These are phyloP conservation scores for Draba incana DNA, from an alignment of 345 rosid genomes.

Conservation along the genomic window DNA sequence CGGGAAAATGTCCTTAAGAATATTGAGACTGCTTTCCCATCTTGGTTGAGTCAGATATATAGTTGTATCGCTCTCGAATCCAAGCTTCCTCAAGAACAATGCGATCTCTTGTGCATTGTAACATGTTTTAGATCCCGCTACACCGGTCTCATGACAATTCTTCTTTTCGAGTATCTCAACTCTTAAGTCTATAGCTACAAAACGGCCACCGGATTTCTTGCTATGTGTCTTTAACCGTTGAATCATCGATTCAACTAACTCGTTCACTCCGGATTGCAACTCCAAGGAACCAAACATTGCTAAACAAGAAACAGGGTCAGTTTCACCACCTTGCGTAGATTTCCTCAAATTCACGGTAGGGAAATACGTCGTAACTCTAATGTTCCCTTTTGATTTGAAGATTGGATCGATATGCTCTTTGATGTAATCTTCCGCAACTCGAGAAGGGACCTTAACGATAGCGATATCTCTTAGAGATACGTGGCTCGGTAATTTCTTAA, in stretches of 20 bases:
- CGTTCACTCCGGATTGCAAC: conserved; percentile 69
- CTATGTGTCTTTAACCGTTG: conserved; percentile 71
- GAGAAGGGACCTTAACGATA: conserved; percentile 84
- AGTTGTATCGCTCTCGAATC: conserved; percentile 71
- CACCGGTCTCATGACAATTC: conserved; percentile 57
- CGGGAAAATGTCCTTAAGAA: conserved; percentile 87
- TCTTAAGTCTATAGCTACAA: conserved; percentile 90
- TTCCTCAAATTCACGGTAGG: conserved; percentile 88
- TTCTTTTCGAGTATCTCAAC: conserved; percentile 73
- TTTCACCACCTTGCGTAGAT: conserved; percentile 54
- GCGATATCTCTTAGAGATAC: conserved; percentile 66
- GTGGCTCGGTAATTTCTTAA: conserved; percentile 58
- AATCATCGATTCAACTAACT: conserved; percentile 79
- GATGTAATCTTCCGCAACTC: conserved; percentile 78
- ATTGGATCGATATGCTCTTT: conserved; percentile 66
- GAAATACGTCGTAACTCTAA: conserved; percentile 87
- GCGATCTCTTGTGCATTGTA: conserved; percentile 80
- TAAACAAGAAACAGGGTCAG: conserved; percentile 73
- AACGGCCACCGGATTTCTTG: conserved; percentile 71
- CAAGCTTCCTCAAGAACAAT: conserved; percentile 80
- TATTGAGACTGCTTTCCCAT: conserved; percentile 84
- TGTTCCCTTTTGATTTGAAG: conserved; percentile 73
- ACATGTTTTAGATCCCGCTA: conserved; percentile 70
- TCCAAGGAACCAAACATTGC: conserved; percentile 87
- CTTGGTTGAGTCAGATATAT: conserved; percentile 92